Base-by-base conservation (phyloP, 306 rosid species). In the Trichosanthes truncata region DNA sequence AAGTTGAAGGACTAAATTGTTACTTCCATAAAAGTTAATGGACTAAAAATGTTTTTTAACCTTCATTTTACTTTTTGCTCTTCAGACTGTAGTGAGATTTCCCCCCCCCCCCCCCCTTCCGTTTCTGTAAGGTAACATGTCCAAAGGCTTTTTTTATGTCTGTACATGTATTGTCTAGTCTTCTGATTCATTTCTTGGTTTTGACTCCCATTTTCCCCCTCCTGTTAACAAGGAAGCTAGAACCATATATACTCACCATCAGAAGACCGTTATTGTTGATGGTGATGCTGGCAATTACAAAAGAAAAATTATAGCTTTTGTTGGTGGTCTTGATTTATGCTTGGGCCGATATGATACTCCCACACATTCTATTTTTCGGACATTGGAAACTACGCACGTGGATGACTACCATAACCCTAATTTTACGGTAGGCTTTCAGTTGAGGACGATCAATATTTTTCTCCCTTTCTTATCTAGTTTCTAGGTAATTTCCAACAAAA, bases 301-400 rank as follows among this genome's bases (percentile, higher is more conserved):
- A 84, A 85, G 98, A 87, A 89, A 93, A 84, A 90, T 93, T 79
- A 18, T 65, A 67, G 93, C 97, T 68, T 93, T 93, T 82, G 88
- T 93, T 48, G 98, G 98, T 81, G 98, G 98, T 56, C 96, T 93
- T 85, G 98, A 93, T 84, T 81, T 93, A 61, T 89, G 97, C 82
- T 57, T 48, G 33, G 98, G 98, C 11, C 88, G 97, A 78, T 92
- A 93, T 41, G 98, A 93, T 78, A 86, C 93, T 25, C 96, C 93
- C 2, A 55, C 80, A 3, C 98, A 93, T 87, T 82, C 87, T 63
- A 29, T 93, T 77, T 83, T 89, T 74, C 84, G 87, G 80, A 89
- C 94, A 59, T 55, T 92, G 80, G 52, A 89, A 63, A 92, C 97
- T 61, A 80, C 85, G 46, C 96, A 90, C 84, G 82, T 83, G 74